Conservation (phyloP, 768 basidiomycete species). For the Panaeolus cyanescens region DNA sequence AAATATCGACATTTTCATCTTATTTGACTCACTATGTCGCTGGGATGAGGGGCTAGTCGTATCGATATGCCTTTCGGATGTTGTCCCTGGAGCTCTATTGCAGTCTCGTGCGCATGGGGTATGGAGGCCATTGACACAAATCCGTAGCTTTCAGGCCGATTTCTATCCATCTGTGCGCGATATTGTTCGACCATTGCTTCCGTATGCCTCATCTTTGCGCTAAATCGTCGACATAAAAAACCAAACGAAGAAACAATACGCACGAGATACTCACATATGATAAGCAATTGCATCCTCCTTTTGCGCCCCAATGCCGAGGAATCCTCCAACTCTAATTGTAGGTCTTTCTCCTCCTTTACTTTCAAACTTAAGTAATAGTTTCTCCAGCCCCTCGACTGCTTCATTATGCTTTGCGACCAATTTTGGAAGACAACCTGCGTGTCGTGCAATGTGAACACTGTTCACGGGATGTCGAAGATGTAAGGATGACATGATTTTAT, state of each 20-base stretch:
- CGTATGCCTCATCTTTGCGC: slow-evolving; percentile 38
- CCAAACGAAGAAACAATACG: neutral
- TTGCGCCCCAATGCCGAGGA: slow-evolving; percentile 66
- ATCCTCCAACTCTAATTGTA: slow-evolving; percentile 65
- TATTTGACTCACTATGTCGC: slow-evolving; percentile 29
- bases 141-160: slow-evolving; percentile 71
- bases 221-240: slow-evolving; percentile 5
- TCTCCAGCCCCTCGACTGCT: slow-evolving; percentile 75
- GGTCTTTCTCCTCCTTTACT: slow-evolving; percentile 71
- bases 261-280: slow-evolving; percentile 17
- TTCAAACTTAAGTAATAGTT: slow-evolving; percentile 72
- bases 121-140: slow-evolving; percentile 76
- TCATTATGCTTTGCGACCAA: slow-evolving; percentile 79
- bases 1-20: neutral
- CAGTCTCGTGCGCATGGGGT: slow-evolving; percentile 72
- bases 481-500: slow-evolving; percentile 55
- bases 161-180: slow-evolving; percentile 57
- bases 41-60: slow-evolving; percentile 65
- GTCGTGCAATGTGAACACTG: slow-evolving; percentile 70
- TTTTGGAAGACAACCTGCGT: slow-evolving; percentile 74
- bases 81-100: slow-evolving; percentile 56
- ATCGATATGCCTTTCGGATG: slow-evolving; percentile 65
- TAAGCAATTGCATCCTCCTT: slow-evolving; percentile 68
- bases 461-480: slow-evolving; percentile 72
- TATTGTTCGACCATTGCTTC: slow-evolving; percentile 60